Evolutionary conservation across 2,329 filamentous ascomycete genomes (phyloP).

Genomic region (Epicoccum sorghinum): DNA sequence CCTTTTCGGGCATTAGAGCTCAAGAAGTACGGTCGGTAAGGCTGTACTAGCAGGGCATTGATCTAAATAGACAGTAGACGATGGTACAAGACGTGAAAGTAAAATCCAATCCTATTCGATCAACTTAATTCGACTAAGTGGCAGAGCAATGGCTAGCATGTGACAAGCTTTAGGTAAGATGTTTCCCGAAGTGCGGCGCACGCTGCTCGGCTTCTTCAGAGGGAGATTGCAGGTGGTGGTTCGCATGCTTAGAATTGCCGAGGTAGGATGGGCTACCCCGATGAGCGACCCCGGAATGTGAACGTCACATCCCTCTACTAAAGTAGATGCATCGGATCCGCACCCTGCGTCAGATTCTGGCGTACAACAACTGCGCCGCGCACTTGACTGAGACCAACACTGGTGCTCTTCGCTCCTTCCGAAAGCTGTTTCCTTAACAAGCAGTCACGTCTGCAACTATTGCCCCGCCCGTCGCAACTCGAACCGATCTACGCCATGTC

Average conservation of each 20-base stretch:
- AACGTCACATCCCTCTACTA: too few relatives aligned
- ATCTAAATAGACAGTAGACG: neutral
- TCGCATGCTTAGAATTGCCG: constrained; percentile 27
- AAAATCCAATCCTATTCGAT: neutral
- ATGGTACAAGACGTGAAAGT: neutral
- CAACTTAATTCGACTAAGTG: neutral
- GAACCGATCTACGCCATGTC: constrained; percentile 32
- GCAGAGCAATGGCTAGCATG: constrained; percentile 1
- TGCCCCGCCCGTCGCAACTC: constrained; percentile 1
- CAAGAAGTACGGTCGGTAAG: constrained; percentile 27
- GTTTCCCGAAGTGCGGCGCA: neutral
- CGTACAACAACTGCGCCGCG: neutral
- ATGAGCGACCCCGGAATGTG: constrained; percentile 26
- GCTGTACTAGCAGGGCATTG: neutral
- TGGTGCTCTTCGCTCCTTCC: neutral
- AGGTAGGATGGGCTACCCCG: constrained; percentile 34
- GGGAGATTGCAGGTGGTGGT: constrained; percentile 18
- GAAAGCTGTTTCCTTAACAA: neutral
- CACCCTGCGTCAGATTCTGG: constrained; percentile 19
- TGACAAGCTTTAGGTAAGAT: neutral
- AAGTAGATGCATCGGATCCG: constrained; percentile 8
- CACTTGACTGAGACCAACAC: constrained; percentile 2
- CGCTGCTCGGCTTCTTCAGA: constrained; percentile 17
- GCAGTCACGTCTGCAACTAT: neutral
- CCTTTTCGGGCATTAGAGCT: constrained; percentile 52